Evolutionary conservation across 768 basidiomycete genomes (phyloP), one percentile per base, ranked within the genome.

Genomic region (Tulasnella sp.): DNA sequence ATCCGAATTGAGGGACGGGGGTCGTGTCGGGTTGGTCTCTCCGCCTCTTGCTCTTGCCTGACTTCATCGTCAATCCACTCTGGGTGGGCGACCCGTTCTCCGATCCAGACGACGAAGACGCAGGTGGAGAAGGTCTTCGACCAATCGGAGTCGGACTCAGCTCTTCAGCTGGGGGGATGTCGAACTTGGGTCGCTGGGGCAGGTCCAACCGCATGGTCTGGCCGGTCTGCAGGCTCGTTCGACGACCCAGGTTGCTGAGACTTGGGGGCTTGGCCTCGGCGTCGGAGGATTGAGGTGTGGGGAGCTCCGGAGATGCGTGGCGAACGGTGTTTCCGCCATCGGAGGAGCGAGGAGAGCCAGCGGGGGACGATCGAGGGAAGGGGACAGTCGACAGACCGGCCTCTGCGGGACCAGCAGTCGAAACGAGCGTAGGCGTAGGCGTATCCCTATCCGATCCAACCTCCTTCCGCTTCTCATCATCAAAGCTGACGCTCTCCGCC

Each of bases 151-250:
- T 32, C 35, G 37, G 37, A 29, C 51, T 75, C 57, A 48, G 46
- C 37, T 73, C 44, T 26, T 40, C 71, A 37, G 71, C 71, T 26
- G 74, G 26, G 9, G 74, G 55, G 35, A 35, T 26, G 35, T 77
- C 67, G 32, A 67, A 77, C 26, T 32, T 44, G 26, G 57, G 76
- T 70, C 61, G 32, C 20, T 29, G n/a, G 18, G 76, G 67, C 69
- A 77, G 18, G 7, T 77, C 76, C 61, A 77, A 72, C 9, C 32
- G 70, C 76, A 77, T 77, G 46, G 46, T 40, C 67, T 42, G 39
- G 9, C 76, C 76, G 23, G 76, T 44, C 74, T 48, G 46, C 3
- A 39, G n/a, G 51, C 26, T 77, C 23, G 69, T 51, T 42, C 76
- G 57, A 16, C 51, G 70, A 4, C 44, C 76, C 3, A 77, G 67